Conservation (phyloP, 2,329 filamentous ascomycete genomes). For the Diaporthe destruens region DNA sequence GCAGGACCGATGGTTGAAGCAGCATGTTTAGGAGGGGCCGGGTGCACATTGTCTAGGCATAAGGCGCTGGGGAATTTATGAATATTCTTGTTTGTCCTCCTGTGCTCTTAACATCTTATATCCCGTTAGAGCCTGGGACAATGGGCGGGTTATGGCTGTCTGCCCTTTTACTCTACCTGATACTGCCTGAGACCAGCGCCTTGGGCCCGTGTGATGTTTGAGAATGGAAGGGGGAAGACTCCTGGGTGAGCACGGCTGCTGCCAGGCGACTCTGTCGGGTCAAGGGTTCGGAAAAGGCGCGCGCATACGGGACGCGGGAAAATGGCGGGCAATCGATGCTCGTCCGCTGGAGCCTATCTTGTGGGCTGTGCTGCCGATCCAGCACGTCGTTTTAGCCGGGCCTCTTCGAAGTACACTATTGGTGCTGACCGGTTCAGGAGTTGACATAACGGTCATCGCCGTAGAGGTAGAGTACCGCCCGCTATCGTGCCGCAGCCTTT, state of each 20-base stretch:
- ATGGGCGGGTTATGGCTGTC: background rate
- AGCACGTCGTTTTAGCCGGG: background rate
- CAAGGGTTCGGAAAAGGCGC: background rate
- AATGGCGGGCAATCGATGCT: background rate
- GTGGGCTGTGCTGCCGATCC: background rate
- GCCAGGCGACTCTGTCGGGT: background rate
- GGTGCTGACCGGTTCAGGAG: background rate
- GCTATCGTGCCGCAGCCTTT: background rate
- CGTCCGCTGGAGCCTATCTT: too few relatives aligned
- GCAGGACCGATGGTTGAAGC: background rate
- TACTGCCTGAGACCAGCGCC: too few relatives aligned
- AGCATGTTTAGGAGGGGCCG: background rate
- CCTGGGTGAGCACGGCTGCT: background rate
- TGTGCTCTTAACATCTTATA: background rate
- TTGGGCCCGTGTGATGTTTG: background rate
- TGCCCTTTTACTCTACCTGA: background rate
- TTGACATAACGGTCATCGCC: background rate
- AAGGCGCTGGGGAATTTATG: conserved; percentile 30
- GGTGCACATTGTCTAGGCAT: conserved; percentile 20
- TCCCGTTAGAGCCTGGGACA: background rate
- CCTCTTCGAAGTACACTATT: background rate
- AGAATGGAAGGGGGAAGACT: background rate
- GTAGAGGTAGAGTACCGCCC: background rate
- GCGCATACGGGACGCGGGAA: background rate
- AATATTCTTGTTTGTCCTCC: background rate